A percentile compares a stretch with the other conserved stretches of the same genome.
phyloP scores from a whole-genome alignment of 2,329 filamentous ascomycete genomes.

The Ceratocystis albifundus region DNA sequence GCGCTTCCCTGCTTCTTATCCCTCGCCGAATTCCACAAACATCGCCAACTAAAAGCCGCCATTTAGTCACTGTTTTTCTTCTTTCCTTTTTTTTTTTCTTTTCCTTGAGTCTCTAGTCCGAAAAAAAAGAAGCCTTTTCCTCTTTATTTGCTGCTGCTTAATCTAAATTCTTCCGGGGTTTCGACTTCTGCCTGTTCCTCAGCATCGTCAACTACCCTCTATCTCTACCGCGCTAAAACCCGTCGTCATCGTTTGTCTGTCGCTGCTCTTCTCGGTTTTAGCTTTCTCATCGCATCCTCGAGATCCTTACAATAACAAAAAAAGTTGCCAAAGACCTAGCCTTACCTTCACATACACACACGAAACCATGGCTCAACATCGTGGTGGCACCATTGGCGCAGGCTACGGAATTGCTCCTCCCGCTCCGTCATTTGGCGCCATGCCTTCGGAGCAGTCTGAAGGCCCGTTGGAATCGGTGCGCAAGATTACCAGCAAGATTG shows the following conservation, averaged over 20 bases:
- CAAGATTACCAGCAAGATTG: constrained; percentile 95
- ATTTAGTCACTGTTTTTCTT: constrained; percentile 9
- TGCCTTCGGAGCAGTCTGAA: constrained; percentile 43
- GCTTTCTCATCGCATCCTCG: constrained; percentile 10
- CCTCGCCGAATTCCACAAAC: background rate
- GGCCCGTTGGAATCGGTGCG: constrained; percentile 79
- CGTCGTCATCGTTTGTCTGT: no score
- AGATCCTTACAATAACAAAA: background rate
- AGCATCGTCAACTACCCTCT: background rate
- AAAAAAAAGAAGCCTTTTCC: background rate
- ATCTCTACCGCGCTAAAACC: background rate
- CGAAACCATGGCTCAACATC: constrained; percentile 38
- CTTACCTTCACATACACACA: background rate
- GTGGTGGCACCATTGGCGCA: constrained; percentile 40
- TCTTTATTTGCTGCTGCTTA: background rate
- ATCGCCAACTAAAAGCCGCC: constrained; percentile 4
- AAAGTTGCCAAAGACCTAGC: background rate
- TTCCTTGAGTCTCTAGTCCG: background rate
- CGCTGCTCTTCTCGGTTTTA: background rate
- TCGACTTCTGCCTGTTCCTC: no score
- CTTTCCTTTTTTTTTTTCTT: constrained; percentile 12
- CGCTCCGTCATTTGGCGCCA: constrained; percentile 54
- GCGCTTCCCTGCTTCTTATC: background rate
- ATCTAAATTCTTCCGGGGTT: no score
- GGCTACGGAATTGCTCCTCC: constrained; percentile 74